Conservation (phyloP, 75 land plant species). For the Selaginella tamariscina region DNA sequence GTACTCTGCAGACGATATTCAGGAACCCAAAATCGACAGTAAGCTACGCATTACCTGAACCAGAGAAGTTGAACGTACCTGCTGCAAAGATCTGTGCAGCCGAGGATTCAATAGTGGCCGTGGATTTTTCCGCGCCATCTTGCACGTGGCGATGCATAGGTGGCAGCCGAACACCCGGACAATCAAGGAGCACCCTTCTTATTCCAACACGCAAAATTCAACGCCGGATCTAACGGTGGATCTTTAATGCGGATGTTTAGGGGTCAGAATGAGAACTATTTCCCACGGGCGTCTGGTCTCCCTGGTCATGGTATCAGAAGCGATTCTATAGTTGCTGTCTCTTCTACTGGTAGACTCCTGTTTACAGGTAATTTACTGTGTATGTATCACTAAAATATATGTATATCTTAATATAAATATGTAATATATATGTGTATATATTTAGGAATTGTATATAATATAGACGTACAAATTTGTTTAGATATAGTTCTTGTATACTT, state of each 20-base stretch:
- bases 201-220: background rate
- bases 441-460: too few relatives aligned
- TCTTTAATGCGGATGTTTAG: conserved; percentile 4
- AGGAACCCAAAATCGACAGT: background rate
- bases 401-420: too few relatives aligned
- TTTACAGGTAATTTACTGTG: background rate
- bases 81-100: background rate
- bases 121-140: background rate
- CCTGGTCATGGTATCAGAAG: background rate
- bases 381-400: background rate
- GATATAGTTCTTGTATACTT: too few relatives aligned
- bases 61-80: background rate
- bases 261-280: background rate
- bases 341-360: background rate
- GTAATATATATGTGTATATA: too few relatives aligned
- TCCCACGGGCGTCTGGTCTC: background rate
- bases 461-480: too few relatives aligned
- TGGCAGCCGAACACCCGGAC: conserved; percentile 5
- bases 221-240: background rate
- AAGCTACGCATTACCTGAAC: background rate
- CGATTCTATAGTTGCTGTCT: background rate
- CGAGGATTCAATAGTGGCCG: background rate
- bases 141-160: conserved; percentile 1
- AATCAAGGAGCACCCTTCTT: background rate
- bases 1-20: conserved; percentile 3